Percentiles rank a stretch among this genome's conserved stretches.
Conservation (phyloP, 371 early-diverging fungal species). For the Parasitella parasitica region DNA sequence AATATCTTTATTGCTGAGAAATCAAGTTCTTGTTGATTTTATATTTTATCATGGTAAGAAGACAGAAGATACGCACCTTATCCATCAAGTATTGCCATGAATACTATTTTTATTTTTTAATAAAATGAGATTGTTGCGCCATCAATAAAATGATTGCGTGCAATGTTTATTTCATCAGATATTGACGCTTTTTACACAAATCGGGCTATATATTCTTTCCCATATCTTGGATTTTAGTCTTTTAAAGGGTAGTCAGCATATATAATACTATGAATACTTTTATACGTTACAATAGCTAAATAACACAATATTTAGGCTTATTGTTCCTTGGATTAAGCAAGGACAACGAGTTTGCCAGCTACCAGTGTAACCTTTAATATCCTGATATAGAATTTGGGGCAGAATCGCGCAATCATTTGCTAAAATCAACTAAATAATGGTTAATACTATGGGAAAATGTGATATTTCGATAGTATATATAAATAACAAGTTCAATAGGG, state of each 20-base stretch:
- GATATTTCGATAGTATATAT: neutral
- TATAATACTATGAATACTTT: no score
- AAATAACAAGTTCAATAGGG: neutral
- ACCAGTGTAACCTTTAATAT: neutral
- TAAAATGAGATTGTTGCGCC: neutral
- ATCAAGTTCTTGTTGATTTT: no score
- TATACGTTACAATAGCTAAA: no score
- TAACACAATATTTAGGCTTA: neutral
- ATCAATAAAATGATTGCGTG: slow-evolving; percentile 2
- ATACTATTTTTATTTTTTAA: neutral
- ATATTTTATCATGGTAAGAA: no score
- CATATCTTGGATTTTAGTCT: neutral
- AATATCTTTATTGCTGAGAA: no score
- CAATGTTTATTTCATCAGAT: neutral
- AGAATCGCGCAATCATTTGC: slow-evolving; percentile 4
- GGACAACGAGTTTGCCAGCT: neutral
- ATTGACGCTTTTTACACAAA: neutral
- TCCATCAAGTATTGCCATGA: neutral
- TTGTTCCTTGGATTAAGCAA: neutral
- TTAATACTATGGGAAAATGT: neutral
- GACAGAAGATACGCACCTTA: no score
- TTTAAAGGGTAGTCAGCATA: no score
- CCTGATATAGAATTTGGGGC: neutral
- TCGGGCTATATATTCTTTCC: neutral
- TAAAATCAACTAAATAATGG: neutral